These are phyloP conservation scores for Pachysandra terminalis DNA, from an alignment of 164 flowering plant genomes.

Conservation along the genomic window DNA sequence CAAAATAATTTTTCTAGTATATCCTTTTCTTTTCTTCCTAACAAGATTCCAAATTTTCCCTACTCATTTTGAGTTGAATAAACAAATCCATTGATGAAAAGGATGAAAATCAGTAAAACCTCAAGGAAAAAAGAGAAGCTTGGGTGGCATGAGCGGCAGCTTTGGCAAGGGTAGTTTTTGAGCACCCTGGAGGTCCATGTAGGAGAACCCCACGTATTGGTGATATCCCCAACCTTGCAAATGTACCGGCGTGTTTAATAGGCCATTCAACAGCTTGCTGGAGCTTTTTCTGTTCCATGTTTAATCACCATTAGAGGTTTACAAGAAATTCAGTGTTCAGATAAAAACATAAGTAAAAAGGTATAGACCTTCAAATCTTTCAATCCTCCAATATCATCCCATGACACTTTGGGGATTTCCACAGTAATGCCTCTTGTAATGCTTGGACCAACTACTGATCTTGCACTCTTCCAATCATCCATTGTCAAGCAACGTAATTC, in stretches of 20 bases:
- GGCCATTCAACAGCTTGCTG: conserved; percentile 99
- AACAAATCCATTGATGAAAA: neutral
- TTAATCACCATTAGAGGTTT: conserved; percentile 2
- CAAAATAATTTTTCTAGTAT: neutral
- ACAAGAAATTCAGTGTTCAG: neutral
- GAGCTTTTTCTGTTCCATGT: conserved; percentile 69
- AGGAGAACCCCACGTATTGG: conserved; percentile 86
- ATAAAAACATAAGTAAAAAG: neutral
- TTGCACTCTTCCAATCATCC: conserved; percentile 82
- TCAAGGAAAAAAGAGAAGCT: conserved; percentile 84
- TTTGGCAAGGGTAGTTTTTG: conserved; percentile 95
- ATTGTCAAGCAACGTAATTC: conserved; percentile 27
- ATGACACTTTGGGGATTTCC: conserved; percentile 82
- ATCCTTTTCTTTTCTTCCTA: neutral
- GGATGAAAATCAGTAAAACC: conserved; percentile 38
- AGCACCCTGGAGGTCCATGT: conserved; percentile 99
- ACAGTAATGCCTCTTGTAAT: conserved; percentile 89
- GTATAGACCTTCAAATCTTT: conserved; percentile 72
- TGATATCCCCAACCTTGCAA: conserved; percentile 71
- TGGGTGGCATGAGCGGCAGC: conserved; percentile 97
- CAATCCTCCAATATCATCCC: conserved; percentile 96
- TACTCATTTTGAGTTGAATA: neutral
- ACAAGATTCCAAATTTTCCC: neutral
- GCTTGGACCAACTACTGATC: conserved; percentile 80
- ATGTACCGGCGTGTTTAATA: conserved; percentile 70